Percentiles rank a stretch among this genome's conserved stretches.
Evolutionary conservation across 169 alveolate species (phyloP).

Genomic region (Cryptosporidium xiaoi): DNA sequence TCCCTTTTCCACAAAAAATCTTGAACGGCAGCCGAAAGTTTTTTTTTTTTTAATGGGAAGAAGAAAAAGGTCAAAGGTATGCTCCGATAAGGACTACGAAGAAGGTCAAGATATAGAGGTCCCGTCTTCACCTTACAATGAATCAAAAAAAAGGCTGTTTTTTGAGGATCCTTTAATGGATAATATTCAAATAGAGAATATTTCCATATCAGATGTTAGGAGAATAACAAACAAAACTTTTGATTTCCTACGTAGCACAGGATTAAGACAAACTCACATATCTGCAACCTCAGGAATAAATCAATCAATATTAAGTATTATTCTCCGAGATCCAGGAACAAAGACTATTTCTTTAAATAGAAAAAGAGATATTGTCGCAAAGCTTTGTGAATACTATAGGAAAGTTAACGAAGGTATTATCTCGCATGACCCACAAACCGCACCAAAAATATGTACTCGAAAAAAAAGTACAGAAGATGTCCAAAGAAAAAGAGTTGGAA

Average conservation of each 20-base stretch:
- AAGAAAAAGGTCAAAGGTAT: conserved; percentile 2
- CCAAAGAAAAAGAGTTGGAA: background rate
- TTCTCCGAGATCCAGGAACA: conserved; percentile 45
- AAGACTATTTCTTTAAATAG: conserved; percentile 46
- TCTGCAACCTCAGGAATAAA: conserved; percentile 69
- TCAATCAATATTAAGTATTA: conserved; percentile 52
- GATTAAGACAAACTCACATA: conserved; percentile 64
- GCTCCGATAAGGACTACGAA: background rate
- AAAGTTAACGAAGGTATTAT: conserved; percentile 42
- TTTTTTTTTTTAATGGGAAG: conserved; percentile 7
- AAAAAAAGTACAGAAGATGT: conserved; percentile 10
- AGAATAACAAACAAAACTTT: conserved; percentile 61
- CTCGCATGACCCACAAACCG: conserved; percentile 67
- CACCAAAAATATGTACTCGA: conserved; percentile 45
- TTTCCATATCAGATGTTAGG: conserved; percentile 34
- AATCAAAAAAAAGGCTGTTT: conserved; percentile 8
- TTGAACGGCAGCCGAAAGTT: no score
- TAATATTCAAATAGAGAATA: conserved; percentile 15
- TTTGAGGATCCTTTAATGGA: conserved; percentile 56
- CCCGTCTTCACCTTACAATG: background rate
- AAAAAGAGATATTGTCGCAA: conserved; percentile 39
- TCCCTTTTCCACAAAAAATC: no score
- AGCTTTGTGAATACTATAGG: conserved; percentile 48
- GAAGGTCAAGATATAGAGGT: background rate
- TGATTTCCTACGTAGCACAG: conserved; percentile 59